A percentile compares a stretch with the other conserved stretches of the same genome.
These are phyloP conservation scores for Tetrahymena borealis DNA, from an alignment of 73 alveolate species.

Conservation along the genomic window DNA sequence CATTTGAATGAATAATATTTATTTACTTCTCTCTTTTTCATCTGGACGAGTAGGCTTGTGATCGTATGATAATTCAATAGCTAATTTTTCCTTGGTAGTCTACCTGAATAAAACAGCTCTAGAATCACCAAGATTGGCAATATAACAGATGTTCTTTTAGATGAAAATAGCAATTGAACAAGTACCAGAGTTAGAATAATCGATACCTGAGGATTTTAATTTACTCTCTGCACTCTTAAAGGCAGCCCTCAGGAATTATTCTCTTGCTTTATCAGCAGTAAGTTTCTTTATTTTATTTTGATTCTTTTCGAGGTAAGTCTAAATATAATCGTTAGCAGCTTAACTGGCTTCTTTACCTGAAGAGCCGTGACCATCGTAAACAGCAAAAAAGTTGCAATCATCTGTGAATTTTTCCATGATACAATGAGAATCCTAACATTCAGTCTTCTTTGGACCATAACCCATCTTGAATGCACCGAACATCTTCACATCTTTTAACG, in stretches of 20 bases:
- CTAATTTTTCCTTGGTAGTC: constrained; percentile 40
- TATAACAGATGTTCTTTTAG: constrained; percentile 65
- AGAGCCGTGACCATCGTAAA: constrained; percentile 46
- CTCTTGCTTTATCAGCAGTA: constrained; percentile 39
- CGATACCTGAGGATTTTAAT: constrained; percentile 41
- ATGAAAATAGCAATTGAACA: constrained; percentile 68
- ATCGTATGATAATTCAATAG: constrained; percentile 73
- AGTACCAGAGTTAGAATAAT: constrained; percentile 66
- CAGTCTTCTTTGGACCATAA: constrained; percentile 44
- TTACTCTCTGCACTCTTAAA: constrained; percentile 45
- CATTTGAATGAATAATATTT: background rate
- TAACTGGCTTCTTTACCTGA: constrained; percentile 45
- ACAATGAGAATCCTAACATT: constrained; percentile 39
- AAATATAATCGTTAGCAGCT: constrained; percentile 45
- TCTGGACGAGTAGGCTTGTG: constrained; percentile 80
- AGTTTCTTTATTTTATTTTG: constrained; percentile 31
- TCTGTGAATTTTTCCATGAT: constrained; percentile 33
- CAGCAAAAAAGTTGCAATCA: constrained; percentile 43
- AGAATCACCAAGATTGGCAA: constrained; percentile 93
- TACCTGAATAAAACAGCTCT: constrained; percentile 70
- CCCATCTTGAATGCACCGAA: constrained; percentile 39
- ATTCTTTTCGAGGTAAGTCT: constrained; percentile 32
- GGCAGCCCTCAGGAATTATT: constrained; percentile 29
- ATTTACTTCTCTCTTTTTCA: constrained; percentile 57
- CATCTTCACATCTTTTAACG: constrained; percentile 35